These are phyloP conservation scores for Zygoascus ofunaensis DNA, from an alignment of 805 yeast genomes.

Conservation along the genomic window DNA sequence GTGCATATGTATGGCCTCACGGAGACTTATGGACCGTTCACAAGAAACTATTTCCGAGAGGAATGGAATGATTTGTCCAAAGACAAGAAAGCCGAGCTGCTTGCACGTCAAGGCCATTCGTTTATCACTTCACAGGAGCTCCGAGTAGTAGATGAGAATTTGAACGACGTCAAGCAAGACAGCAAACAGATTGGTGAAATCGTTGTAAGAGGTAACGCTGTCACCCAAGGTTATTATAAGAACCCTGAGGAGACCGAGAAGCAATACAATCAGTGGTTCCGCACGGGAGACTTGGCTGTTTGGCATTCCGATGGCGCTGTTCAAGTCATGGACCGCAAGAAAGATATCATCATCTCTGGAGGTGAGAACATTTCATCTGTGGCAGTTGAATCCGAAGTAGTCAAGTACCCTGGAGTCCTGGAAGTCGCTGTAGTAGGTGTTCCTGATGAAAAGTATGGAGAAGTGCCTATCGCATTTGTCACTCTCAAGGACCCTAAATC, in stretches of 20 bases:
- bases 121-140: constrained; percentile 23
- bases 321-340: constrained; percentile 28
- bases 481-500: constrained; percentile 13
- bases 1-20: constrained; percentile 31
- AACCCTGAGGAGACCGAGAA: constrained; percentile 27
- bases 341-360: constrained; percentile 31
- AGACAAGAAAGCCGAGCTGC: constrained; percentile 19
- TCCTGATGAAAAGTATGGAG: constrained; percentile 27
- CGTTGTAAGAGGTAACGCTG: constrained; percentile 26
- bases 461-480: constrained; percentile 27
- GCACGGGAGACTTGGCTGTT: constrained; percentile 30
- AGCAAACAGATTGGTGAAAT: constrained; percentile 30
- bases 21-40: constrained; percentile 31
- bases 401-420: constrained; percentile 22
- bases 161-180: constrained; percentile 22
- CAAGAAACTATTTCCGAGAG: constrained; percentile 24
- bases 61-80: constrained; percentile 25
- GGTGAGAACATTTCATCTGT: constrained; percentile 32
- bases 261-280: constrained; percentile 28
- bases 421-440: constrained; percentile 29
- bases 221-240: constrained; percentile 27
- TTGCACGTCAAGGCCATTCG: constrained; percentile 30
- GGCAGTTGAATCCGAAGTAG: constrained; percentile 25
- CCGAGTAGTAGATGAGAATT: constrained; percentile 21
- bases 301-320: constrained; percentile 28